Base-by-base conservation (phyloP, 2,329 filamentous ascomycete genomes). In the Xylariales sp. region DNA sequence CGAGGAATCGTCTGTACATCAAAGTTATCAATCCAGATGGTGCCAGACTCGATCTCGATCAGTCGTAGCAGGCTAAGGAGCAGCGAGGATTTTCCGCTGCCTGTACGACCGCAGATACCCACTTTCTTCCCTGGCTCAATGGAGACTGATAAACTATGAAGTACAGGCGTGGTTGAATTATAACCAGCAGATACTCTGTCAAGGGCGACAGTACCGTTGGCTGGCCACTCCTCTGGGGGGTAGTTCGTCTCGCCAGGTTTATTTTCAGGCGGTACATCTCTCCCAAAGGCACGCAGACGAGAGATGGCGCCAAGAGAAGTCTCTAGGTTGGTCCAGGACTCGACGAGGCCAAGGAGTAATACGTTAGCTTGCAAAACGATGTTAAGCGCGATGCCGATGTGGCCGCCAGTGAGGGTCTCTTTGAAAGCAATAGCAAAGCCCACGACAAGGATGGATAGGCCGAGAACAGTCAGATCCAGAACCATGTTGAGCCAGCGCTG, bases 401-500 rank as follows among this genome's bases (percentile, higher is more conserved):
- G n/a, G n/a, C n/a, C n/a, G 10, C 46, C 42, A 31, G 42, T 47
- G 4, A 45, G 44, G 8, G 31, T 29, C 14, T 25, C 17, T 23
- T 16, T 16, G 13, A 34, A 28, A 13, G 18, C 18, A 4, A 68
- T 61, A 4, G 65, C 61, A 4, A 70, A 50, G 14, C 61, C 54
- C 16, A 71, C 61, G 6, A 71, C 44, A 4, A 67, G 41, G 4
- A 65, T 56, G 2, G 65, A 63, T 29, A 70, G 57, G 6, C 48
- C 60, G 1, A 66, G 62, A 3, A 70, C 64, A 7, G 72, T 49
- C 29, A 76, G 48, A 41, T 75, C 69, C 8, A 76, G 48, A 1
- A 70, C 66, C 2, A 76, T 48, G 0, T 57, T 66, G 1, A 75
- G 53, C 70, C 70, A 76, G 17, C 65, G 56, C 42, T 75, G 72